Evolutionary conservation across 257 asterid species (phyloP).

Genomic region (Voacanga thouarsii): DNA sequence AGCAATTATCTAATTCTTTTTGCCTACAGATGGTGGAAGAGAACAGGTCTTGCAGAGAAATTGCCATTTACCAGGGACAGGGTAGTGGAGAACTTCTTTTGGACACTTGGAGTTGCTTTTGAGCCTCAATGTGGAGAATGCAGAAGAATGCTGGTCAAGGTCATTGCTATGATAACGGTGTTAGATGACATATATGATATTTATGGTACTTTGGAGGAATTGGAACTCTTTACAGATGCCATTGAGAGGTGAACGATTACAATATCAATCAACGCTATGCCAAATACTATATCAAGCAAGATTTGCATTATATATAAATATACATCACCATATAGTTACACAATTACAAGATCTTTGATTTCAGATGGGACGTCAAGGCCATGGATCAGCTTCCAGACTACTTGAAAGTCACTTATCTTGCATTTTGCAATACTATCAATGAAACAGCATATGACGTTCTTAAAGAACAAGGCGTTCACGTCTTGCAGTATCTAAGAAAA

Average conservation of each 20-base stretch:
- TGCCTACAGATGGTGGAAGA: constrained; percentile 16
- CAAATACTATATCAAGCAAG: too few relatives aligned
- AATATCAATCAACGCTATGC: too few relatives aligned
- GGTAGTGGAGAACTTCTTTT: constrained; percentile 19
- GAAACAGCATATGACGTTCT: constrained; percentile 23
- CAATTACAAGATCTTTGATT: not conserved
- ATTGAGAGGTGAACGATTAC: constrained; percentile 3
- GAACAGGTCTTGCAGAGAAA: constrained; percentile 11
- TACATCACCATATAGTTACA: not conserved
- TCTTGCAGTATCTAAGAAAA: constrained; percentile 15
- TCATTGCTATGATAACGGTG: constrained; percentile 5
- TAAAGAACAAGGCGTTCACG: constrained; percentile 3
- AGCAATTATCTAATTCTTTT: too few relatives aligned
- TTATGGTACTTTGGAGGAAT: constrained; percentile 13
- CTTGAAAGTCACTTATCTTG: constrained; percentile 21
- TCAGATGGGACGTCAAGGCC: constrained; percentile 27
- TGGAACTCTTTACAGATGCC: constrained; percentile 16
- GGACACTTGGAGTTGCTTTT: constrained; percentile 14
- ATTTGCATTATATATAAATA: too few relatives aligned
- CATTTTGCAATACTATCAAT: constrained; percentile 13
- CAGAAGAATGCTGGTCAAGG: constrained; percentile 19
- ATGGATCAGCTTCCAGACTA: constrained; percentile 24
- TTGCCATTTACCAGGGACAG: constrained; percentile 17
- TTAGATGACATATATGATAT: constrained; percentile 2
- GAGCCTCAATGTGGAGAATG: constrained; percentile 13